phyloP scores from a whole-genome alignment of 2,329 filamentous ascomycete genomes.

The Blastomyces gilchristii region DNA sequence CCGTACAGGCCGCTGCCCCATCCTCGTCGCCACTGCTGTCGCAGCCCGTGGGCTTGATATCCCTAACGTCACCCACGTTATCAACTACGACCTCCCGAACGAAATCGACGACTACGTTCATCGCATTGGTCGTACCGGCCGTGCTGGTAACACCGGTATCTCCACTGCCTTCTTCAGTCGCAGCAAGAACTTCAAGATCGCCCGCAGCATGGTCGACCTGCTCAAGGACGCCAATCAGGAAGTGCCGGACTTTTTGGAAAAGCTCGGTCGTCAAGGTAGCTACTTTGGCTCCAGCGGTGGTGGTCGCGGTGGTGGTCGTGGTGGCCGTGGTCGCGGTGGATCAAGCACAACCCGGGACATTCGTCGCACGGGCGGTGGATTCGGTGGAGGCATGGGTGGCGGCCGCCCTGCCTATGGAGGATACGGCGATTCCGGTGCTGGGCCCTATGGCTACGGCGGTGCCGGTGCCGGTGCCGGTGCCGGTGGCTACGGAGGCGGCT shows the following conservation, averaged over 20 bases:
- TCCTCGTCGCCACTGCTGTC: slow-evolving; percentile 92
- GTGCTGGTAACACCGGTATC: slow-evolving; percentile 97
- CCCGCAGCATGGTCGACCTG: slow-evolving; percentile 91
- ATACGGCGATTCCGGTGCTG: slow-evolving; percentile 22
- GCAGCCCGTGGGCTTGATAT: slow-evolving; percentile 89
- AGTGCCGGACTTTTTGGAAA: slow-evolving; percentile 86
- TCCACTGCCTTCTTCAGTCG: slow-evolving; percentile 99
- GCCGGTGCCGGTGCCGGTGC: slow-evolving; percentile 20
- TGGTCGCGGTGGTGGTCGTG: slow-evolving; percentile 52
- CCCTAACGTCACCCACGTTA: slow-evolving; percentile 89
- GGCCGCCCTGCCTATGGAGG: slow-evolving; percentile 29
- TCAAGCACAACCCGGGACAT: slow-evolving; percentile 70
- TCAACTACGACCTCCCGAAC: slow-evolving; percentile 99
- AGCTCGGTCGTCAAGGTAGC: slow-evolving; percentile 87
- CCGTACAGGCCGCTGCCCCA: slow-evolving; percentile 88
- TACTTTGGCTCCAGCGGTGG: slow-evolving; percentile 59
- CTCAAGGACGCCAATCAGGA: slow-evolving; percentile 99
- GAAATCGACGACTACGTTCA: slow-evolving; percentile 99
- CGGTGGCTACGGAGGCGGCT: slow-evolving; percentile 28
- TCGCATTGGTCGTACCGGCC: slow-evolving; percentile 98
- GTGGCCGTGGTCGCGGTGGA: slow-evolving; percentile 53
- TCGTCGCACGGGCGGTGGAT: slow-evolving; percentile 53
- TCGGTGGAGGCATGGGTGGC: slow-evolving; percentile 23
- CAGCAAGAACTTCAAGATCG: slow-evolving; percentile 84
- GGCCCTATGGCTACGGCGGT: slow-evolving; percentile 22